These are phyloP conservation scores for Lactarius deliciosus DNA, from an alignment of 768 basidiomycete species.

Conservation along the genomic window DNA sequence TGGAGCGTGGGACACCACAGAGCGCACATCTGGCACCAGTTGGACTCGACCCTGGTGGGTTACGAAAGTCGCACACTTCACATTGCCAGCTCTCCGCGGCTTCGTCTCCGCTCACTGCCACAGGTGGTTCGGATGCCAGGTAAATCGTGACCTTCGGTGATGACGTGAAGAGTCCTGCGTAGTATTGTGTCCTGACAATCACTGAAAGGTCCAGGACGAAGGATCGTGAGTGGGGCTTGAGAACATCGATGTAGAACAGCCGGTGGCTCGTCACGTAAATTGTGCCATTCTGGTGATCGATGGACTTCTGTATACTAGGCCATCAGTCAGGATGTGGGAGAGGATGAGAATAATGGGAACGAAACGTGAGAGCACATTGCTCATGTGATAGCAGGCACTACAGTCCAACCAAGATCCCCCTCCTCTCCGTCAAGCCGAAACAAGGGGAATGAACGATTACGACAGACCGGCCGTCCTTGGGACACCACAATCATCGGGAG, in stretches of 20 bases:
- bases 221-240: slow-evolving; percentile 52
- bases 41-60: slow-evolving; percentile 74
- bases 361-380: neutral
- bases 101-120: slow-evolving; percentile 31
- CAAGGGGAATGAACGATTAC: neutral
- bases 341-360: neutral
- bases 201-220: slow-evolving; percentile 64
- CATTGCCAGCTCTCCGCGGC: slow-evolving; percentile 73
- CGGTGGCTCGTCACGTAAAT: slow-evolving; percentile 79
- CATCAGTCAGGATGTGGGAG: slow-evolving; percentile 34
- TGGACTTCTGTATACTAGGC: slow-evolving; percentile 74
- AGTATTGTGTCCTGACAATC: slow-evolving; percentile 79
- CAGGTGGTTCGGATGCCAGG: slow-evolving; percentile 41
- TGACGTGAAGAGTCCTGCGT: slow-evolving; percentile 86
- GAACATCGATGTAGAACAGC: slow-evolving; percentile 72
- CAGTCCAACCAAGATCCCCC: neutral
- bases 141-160: slow-evolving; percentile 85
- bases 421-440: neutral
- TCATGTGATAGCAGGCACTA: neutral
- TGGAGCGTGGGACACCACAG: slow-evolving; percentile 73
- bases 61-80: slow-evolving; percentile 82
- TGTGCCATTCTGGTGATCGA: slow-evolving; percentile 73
- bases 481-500: neutral
- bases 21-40: slow-evolving; percentile 67
- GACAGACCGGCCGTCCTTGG: neutral